Conservation (phyloP, 306 rosid genomes). For the Lagenaria siceraria region DNA sequence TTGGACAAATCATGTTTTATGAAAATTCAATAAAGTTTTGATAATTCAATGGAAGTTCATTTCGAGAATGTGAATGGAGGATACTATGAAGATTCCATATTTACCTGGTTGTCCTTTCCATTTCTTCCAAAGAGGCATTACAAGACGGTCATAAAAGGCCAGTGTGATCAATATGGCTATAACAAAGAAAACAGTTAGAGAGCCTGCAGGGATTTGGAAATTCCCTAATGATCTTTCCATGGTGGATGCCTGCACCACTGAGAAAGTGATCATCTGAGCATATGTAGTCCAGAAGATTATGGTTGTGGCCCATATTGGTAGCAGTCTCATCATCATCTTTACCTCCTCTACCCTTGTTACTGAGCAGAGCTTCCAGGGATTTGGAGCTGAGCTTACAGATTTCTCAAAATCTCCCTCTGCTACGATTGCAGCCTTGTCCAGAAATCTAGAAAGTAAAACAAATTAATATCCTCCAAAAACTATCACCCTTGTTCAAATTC, state of each 20-base stretch:
- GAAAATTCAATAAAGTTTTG: background rate
- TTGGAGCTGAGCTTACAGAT: conserved; percentile 28
- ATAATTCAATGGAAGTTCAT: background rate
- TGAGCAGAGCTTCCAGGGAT: conserved; percentile 70
- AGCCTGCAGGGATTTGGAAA: conserved; percentile 86
- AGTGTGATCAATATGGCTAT: conserved; percentile 65
- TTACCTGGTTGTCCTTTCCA: conserved; percentile 73
- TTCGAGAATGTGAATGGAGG: background rate
- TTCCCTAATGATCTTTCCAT: conserved; percentile 54
- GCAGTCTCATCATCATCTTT: conserved; percentile 68
- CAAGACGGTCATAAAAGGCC: conserved; percentile 48
- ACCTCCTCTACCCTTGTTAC: conserved; percentile 82
- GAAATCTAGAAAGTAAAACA: conserved; percentile 21
- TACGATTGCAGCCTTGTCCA: conserved; percentile 78
- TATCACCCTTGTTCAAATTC: background rate
- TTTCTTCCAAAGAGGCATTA: conserved; percentile 80
- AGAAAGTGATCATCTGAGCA: conserved; percentile 88
- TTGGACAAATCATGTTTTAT: background rate
- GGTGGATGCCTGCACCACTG: conserved; percentile 91
- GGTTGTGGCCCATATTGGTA: conserved; percentile 96
- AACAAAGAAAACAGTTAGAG: conserved; percentile 81
- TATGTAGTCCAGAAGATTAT: conserved; percentile 86
- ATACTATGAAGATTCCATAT: background rate
- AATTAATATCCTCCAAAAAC: background rate
- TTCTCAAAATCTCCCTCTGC: conserved; percentile 47